Base-by-base conservation (phyloP, 2,329 filamentous ascomycete genomes). In the Ascochyta koolunga region DNA sequence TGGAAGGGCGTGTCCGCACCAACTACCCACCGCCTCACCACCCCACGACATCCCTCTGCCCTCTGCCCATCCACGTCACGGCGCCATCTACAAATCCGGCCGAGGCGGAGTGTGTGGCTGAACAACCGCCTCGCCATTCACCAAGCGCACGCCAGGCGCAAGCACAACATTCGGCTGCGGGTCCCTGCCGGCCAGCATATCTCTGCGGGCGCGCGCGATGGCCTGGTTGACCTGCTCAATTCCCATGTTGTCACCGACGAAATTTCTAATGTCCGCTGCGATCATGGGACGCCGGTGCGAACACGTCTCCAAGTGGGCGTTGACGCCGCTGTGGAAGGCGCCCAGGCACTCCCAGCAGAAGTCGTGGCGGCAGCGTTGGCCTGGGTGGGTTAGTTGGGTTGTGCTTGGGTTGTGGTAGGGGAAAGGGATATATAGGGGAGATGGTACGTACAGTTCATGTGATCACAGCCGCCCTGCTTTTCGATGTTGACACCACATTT, bases 391-490 rank as follows among this genome's bases (percentile, higher is more conserved):
- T 27, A 18, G 54, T 32, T 42, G 40, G 42, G 2, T 5, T 15
- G n/a, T 1, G 21, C 1, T 3, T 18, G 22, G 10, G 11, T 15
- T 25, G 5, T 5, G 5, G 2, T 8, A 33, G 21, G 10, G 15
- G 4, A 8, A 11, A 31, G 11, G 13, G 27, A 15, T 10, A 10
- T 31, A 31, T 29, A 15, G 15, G 39, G 4, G 22, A 15, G 25
- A 5, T 16, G 22, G 0, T 19, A 60, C 61, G 53, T 60, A 66
- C 69, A 70, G 0, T 31, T 52, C 55, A 70, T 67, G 24, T 69
- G 65, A 19, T 66, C 59, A 42, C 67, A 70, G 9, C 68, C 68
- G 2, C 61, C 59, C 2, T 50, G n/a, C 58, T 70, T 70, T 45
- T 66, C 19, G 24, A 71, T 68, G 8, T 62, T 64, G 21, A 65